phyloP scores from a whole-genome alignment of 768 basidiomycete genomes.

The Leccinum pellstonianum region DNA sequence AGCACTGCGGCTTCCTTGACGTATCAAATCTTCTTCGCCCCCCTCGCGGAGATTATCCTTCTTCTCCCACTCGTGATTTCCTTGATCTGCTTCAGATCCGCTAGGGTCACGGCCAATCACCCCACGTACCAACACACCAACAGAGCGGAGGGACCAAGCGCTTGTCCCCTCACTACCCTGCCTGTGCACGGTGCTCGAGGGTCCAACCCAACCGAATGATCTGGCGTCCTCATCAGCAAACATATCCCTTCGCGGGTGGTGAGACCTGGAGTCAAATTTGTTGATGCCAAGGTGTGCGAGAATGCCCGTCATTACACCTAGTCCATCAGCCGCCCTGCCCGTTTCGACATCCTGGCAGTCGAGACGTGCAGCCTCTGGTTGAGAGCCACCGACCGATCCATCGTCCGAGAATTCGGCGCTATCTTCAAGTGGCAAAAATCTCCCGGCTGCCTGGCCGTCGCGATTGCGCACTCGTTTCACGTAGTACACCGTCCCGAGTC shows the following conservation, averaged over 20 bases:
- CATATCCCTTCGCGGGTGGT: constrained; percentile 58
- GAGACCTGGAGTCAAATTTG: constrained; percentile 8
- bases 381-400: constrained; percentile 6
- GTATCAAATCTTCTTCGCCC: no score
- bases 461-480: constrained; percentile 34
- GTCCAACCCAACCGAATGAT: constrained; percentile 38
- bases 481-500: constrained; percentile 44
- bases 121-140: constrained; percentile 27
- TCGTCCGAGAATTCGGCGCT: constrained; percentile 17
- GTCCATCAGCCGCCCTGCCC: background rate
- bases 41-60: constrained; percentile 9
- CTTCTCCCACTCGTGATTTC: constrained; percentile 23
- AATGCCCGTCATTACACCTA: constrained; percentile 14
- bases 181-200: constrained; percentile 25
- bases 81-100: constrained; percentile 18
- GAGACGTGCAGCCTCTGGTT: constrained; percentile 5
- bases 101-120: constrained; percentile 32
- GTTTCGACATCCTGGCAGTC: constrained; percentile 7
- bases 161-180: constrained; percentile 45
- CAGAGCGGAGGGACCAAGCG: constrained; percentile 54
- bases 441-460: background rate
- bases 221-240: constrained; percentile 73
- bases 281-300: constrained; percentile 26
- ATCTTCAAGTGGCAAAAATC: constrained; percentile 23
- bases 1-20: no score